Evolutionary conservation across 257 asterid genomes (phyloP), one percentile per base, ranked within the genome.

Genomic region (Anisodus tanguticus): DNA sequence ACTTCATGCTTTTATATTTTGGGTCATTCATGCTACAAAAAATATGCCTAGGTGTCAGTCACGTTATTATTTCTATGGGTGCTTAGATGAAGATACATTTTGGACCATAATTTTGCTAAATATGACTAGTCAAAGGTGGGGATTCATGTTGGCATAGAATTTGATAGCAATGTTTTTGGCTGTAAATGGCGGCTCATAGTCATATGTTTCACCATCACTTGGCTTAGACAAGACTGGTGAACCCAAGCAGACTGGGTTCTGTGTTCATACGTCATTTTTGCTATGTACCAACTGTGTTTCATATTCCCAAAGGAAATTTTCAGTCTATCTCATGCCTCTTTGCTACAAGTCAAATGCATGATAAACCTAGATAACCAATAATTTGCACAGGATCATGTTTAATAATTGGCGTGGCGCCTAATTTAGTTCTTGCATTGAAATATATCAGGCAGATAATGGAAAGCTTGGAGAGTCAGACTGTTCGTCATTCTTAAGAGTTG

Each of bases 381-480:
- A 31, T 31, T 63, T 72, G 59, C 26, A 68, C 45, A 11, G 63
- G 16, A 69, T 54, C 16, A 15, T 80, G 62, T 86, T n/a, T 55
- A 58, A 79, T 64, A 58, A 59, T 49, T 63, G 10, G 35, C 55
- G 82, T 77, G 41, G 57, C 53, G 35, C 85, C 84, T 89, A 71
- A 85, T 45, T 76, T 51, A 16, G 81, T 35, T 69, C 80, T 63
- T 81, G 83, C 67, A 53, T 31, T 86, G 80, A 47, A 69, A 83
- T 86, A 64, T 83, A 78, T 54, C 92, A 93, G 97, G 98, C 93
- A 2, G 96, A 93, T 87, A 85, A 88, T 69, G 97, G 96, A 81
- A 94, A 92, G 88, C 88, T 90, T 8, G 98, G 94, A 84, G 95
- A 91, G 76, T 79, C 93, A 0, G 94, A 92, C 79, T 78, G 85